Evolutionary conservation across 1,139 yeast genomes (phyloP), one percentile per base, ranked within the genome.

Genomic region (Suhomyces atakaporum): DNA sequence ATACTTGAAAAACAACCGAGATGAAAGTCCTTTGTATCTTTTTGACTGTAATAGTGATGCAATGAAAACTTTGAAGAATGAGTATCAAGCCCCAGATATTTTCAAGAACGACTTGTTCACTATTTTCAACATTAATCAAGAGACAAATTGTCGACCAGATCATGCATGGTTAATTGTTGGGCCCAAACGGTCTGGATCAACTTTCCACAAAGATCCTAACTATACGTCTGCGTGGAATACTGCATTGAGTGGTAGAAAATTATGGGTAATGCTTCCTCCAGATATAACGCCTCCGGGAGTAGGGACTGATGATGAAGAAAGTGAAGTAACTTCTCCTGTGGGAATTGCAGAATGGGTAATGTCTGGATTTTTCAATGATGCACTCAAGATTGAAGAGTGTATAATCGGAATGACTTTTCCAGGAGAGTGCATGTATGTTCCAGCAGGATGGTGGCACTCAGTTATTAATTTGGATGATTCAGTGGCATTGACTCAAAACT

Each of bases 371-470:
- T 87, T 80, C 65, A 78, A 81, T 47, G 92, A 83, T 53, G 54
- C 71, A 2, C 46, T 65, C 9, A 66, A 63, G 37, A 53, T 76
- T 10, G 66, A 68, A 4, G 74, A 72, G 37, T 82, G 87, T 44
- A 56, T 70, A 27, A 78, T 88, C 15, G 94, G 87, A 1, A 67
- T 88, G 9, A 84, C 95, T 0, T 79, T 79, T 47, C 85, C 90
- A 0, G 92, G 92, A 5, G 95, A 89, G 56, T 82, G 88, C 46
- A 76, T 88, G 74, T 79, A 84, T 54, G 97, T 89, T 4, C 97
- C 97, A 2, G 74, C 90, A 14, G 95, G 95, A 1, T 89, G 97
- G 97, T 89, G 97, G 97, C 97, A 89, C 63, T 69, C 81, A 27
- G 97, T 89, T 16, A 85, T 88, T 16, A 89, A 89, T 51, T 55